phyloP scores from a whole-genome alignment of 129 eudicot genomes.

The Flaveria sonorensis region DNA sequence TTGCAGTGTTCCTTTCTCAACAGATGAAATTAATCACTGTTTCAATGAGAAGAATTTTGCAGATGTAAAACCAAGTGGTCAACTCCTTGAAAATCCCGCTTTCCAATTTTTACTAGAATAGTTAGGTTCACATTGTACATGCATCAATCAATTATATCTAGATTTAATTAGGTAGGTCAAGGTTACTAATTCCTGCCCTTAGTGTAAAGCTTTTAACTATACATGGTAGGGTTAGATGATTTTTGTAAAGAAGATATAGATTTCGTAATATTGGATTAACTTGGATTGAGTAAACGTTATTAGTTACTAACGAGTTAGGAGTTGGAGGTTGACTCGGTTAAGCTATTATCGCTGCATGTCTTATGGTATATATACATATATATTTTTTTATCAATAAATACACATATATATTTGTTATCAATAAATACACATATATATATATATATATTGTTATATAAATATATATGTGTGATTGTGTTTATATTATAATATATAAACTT shows the following conservation, averaged over 20 bases:
- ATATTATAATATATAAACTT: no score
- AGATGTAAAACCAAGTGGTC: constrained; percentile 54
- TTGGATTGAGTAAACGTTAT: no score
- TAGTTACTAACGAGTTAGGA: no score
- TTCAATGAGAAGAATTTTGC: constrained; percentile 54
- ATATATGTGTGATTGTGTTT: no score
- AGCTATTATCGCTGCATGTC: no score
- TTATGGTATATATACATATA: no score
- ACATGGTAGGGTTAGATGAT: neutral
- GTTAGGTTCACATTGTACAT: constrained; percentile 7
- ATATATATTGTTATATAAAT: no score
- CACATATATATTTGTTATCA: no score
- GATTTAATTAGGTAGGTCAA: neutral
- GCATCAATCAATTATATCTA: neutral
- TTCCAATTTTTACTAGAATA: constrained; percentile 62
- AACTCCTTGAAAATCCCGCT: constrained; percentile 62
- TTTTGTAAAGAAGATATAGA: neutral
- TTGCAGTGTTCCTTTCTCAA: constrained; percentile 70
- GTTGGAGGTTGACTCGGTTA: no score
- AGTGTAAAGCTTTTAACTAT: constrained; percentile 7
- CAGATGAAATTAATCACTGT: constrained; percentile 53
- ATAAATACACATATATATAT: no score
- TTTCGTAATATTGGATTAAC: no score
- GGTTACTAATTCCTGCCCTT: neutral
- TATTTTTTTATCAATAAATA: no score